phyloP scores from a whole-genome alignment of 2,329 filamentous ascomycete genomes.

The Colletotrichum limetticola region DNA sequence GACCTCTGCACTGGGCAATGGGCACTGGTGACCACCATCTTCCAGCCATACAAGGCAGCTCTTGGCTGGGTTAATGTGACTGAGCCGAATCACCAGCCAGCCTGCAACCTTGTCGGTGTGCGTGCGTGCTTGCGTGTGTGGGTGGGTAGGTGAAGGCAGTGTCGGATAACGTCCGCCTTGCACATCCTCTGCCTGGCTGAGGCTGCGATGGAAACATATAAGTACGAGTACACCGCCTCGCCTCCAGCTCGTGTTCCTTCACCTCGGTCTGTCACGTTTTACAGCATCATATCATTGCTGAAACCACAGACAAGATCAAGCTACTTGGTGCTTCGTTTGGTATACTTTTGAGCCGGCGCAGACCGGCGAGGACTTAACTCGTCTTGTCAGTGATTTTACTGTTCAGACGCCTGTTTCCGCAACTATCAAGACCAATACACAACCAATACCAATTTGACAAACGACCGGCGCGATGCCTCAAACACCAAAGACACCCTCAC shows the following conservation, averaged over 20 bases:
- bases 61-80: constrained; percentile 30
- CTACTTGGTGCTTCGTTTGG: constrained; percentile 21
- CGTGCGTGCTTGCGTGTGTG: constrained; percentile 19
- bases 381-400: constrained; percentile 23
- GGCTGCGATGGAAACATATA: constrained; percentile 27
- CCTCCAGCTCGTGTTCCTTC: not conserved
- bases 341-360: constrained; percentile 34
- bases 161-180: constrained; percentile 10
- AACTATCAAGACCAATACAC: not conserved
- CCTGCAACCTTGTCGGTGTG: constrained; percentile 17
- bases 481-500: constrained; percentile 44
- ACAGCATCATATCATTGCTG: not conserved
- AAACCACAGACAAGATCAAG: not conserved
- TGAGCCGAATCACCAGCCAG: constrained; percentile 25
- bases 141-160: constrained; percentile 12
- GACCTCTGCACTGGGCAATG: constrained; percentile 35
- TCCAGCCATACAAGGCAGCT: constrained; percentile 41
- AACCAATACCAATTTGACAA: not conserved
- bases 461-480: constrained; percentile 47
- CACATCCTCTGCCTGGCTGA: constrained; percentile 12
- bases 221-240: constrained; percentile 10
- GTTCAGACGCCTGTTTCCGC: constrained; percentile 13
- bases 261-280: not conserved
- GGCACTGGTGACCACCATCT: constrained; percentile 40
- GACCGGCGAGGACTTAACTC: constrained; percentile 25